Evolutionary conservation across 163 green algal genomes (phyloP), one percentile per base, ranked within the genome.

Genomic region (Smithsoniella earleae): DNA sequence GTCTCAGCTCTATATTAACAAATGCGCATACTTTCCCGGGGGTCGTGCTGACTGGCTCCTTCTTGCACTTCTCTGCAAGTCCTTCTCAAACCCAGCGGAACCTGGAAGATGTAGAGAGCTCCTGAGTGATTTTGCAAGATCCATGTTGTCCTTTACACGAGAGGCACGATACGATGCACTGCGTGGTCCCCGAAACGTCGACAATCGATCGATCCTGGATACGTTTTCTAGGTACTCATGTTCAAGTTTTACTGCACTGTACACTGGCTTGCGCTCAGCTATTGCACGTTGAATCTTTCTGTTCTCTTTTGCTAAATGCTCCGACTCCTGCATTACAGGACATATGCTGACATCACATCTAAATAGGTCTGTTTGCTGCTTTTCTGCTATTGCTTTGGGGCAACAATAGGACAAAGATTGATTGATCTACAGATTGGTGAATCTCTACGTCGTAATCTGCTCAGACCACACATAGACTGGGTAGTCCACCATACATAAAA

Each of bases 171-270:
- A 31, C 6, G 22, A 18, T 20, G 58, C 58, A 34, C 58, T 69
- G 58, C n/a, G 25, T 30, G 58, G 58, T 3, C 58, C 58, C 22
- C 58, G 58, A 31, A 69, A 69, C 58, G 58, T 69, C 8, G 58
- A 69, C 25, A 69, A 34, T 30, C 58, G 58, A 1, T 69, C 58
- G 25, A 69, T 69, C 58, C 58, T 36, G 3, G 58, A 69, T 6
- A 69, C 58, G 1, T 69, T 69, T 38, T 69, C 58, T 33, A 69
- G 20, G 58, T 69, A 69, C 58, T 69, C 58, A 34, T 69, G 58
- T 33, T 69, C n/a, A 8, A 69, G 25, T 13, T 30, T 16, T 6
- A 22, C 30, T 30, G 58, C 58, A 34, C 58, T 69, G 25, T 38
- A 38, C n/a, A 69, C 58, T 69, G 58, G 58, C 25, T 69, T 69